A percentile compares a stretch with the other conserved stretches of the same genome.
Conservation (phyloP, 208 protist species). For the Crithidia brevicula region DNA sequence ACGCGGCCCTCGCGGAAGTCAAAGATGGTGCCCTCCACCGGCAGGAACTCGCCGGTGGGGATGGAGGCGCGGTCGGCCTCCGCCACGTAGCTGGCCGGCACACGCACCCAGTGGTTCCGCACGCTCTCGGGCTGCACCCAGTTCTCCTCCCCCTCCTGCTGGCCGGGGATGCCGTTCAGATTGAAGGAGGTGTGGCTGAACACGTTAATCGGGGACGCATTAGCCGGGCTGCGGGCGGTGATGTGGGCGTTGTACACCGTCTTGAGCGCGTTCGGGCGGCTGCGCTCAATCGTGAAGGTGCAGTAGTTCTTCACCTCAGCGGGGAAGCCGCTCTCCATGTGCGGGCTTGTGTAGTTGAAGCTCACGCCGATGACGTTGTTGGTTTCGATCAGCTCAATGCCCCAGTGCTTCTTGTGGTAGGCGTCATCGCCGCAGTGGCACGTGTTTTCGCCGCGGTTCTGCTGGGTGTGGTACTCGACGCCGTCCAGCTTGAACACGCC, state of each 20-base stretch:
- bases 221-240: slow-evolving; percentile 38
- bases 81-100: slow-evolving; percentile 39
- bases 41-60: slow-evolving; percentile 48
- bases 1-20: slow-evolving; percentile 44
- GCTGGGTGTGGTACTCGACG: slow-evolving; percentile 34
- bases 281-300: slow-evolving; percentile 53
- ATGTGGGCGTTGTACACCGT: slow-evolving; percentile 45
- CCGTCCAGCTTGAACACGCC: slow-evolving; percentile 55
- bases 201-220: slow-evolving; percentile 52
- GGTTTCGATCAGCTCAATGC: slow-evolving; percentile 30
- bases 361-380: slow-evolving; percentile 30
- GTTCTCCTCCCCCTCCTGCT: slow-evolving; percentile 19
- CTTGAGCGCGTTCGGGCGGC: slow-evolving; percentile 34
- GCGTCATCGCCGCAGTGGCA: slow-evolving; percentile 63
- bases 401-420: slow-evolving; percentile 73
- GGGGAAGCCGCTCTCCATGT: slow-evolving; percentile 73
- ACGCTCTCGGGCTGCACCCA: slow-evolving; percentile 36
- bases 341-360: slow-evolving; percentile 36
- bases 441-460: slow-evolving; percentile 38
- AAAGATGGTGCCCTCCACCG: slow-evolving; percentile 31
- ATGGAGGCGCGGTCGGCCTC: slow-evolving; percentile 39
- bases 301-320: slow-evolving; percentile 49
- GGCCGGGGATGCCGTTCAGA: slow-evolving; percentile 54
- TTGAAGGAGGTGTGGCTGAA: slow-evolving; percentile 73
- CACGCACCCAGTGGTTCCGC: slow-evolving; percentile 46